A percentile compares a stretch with the other conserved stretches of the same genome.
phyloP scores from a whole-genome alignment of 768 basidiomycete species.

The Phylloporus rhodoxanthus region DNA sequence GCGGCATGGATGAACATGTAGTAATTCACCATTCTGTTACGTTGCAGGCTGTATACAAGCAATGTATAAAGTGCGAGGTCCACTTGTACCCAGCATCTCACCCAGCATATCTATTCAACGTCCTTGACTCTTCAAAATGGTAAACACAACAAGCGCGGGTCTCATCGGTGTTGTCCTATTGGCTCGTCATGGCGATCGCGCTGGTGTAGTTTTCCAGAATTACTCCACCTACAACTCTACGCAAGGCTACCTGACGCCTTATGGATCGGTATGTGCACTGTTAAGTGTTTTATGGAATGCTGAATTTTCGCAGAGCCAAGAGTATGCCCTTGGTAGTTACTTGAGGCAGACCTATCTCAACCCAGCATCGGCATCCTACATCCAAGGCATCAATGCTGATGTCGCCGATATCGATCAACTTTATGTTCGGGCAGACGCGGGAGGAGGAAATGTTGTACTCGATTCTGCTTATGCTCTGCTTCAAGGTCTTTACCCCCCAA shows the following conservation, averaged over 20 bases:
- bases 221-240: constrained; percentile 62
- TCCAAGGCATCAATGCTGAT: constrained; percentile 59
- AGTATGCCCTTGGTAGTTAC: constrained; percentile 52
- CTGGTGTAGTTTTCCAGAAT: constrained; percentile 56
- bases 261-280: constrained; percentile 54
- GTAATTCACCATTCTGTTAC: not conserved
- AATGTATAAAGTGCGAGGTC: constrained; percentile 5
- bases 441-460: constrained; percentile 73
- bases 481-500: constrained; percentile 82
- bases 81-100: not conserved
- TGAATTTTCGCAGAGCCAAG: constrained; percentile 35
- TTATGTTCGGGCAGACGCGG: constrained; percentile 72
- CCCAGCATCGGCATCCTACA: constrained; percentile 55
- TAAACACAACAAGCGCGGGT: constrained; percentile 21
- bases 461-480: constrained; percentile 78
- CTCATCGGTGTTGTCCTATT: constrained; percentile 70
- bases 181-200: constrained; percentile 72
- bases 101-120: not conserved
- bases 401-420: constrained; percentile 65
- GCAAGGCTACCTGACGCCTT: constrained; percentile 62
- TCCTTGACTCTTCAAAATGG: constrained; percentile 13
- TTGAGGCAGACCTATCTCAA: constrained; percentile 63
- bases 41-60: not conserved
- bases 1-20: not conserved
- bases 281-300: not conserved